Percentiles rank a stretch among this genome's conserved stretches.
Evolutionary conservation across 176 grass and related monocot genomes (phyloP).

Genomic region (Hyparrhenia diplandra): DNA sequence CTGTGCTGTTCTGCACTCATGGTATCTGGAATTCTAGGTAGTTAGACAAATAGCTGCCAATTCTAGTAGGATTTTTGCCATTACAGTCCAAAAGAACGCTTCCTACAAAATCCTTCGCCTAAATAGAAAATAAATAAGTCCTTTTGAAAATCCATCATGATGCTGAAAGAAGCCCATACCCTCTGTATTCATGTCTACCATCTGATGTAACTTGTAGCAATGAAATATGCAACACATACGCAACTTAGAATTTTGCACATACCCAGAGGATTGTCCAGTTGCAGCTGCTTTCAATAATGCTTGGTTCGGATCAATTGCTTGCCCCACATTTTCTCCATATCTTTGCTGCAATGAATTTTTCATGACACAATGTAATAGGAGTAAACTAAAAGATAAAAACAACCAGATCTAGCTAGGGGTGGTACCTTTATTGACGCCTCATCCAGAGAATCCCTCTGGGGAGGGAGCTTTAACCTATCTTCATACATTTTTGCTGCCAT

Average conservation of each 20-base stretch:
- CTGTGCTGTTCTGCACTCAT: neutral
- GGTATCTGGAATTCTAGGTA: neutral
- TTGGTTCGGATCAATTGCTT: conserved; percentile 73
- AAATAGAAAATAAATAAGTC: neutral
- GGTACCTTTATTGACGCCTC: conserved; percentile 88
- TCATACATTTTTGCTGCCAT: conserved; percentile 98
- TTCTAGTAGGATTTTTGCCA: neutral
- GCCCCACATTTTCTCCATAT: conserved; percentile 80
- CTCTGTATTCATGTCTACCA: conserved; percentile 3
- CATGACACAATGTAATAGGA: conserved; percentile 9
- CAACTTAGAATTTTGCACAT: conserved; percentile 24
- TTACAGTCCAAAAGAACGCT: neutral
- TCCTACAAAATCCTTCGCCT: neutral
- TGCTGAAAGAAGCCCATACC: neutral
- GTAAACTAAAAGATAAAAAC: conserved; percentile 7
- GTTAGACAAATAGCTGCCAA: neutral
- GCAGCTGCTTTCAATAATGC: conserved; percentile 78
- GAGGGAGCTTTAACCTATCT: conserved; percentile 76
- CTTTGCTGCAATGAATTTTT: conserved; percentile 60
- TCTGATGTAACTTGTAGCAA: conserved; percentile 1
- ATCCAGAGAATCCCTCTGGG: conserved; percentile 77
- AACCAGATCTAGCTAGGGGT: neutral
- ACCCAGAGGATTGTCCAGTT: conserved; percentile 93
- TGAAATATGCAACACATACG: neutral
- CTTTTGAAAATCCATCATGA: neutral